A percentile compares a stretch with the other conserved stretches of the same genome.
Conservation (phyloP, 179 eudicot species). For the Carnegiea gigantea region DNA sequence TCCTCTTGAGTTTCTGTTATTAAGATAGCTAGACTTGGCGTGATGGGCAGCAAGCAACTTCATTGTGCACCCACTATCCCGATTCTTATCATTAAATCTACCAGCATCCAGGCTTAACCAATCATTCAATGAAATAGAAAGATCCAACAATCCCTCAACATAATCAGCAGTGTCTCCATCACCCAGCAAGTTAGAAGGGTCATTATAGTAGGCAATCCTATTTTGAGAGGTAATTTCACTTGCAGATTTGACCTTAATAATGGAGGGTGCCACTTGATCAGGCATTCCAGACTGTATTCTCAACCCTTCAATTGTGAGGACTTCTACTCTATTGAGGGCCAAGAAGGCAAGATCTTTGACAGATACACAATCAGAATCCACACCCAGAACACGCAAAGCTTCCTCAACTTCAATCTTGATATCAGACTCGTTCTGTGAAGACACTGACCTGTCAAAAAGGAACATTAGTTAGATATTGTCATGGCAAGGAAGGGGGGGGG, state of each 20-base stretch:
- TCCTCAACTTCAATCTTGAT: constrained; percentile 27
- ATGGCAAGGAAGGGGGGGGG: not conserved
- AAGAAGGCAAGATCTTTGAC: constrained; percentile 43
- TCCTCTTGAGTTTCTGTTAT: constrained; percentile 7
- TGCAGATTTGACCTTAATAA: constrained; percentile 39
- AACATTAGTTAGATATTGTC: constrained; percentile 13
- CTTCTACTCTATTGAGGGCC: constrained; percentile 54
- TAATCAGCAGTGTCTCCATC: constrained; percentile 19
- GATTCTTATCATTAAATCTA: constrained; percentile 24
- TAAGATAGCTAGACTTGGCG: constrained; percentile 21
- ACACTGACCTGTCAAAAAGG: constrained; percentile 32
- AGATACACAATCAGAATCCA: constrained; percentile 37
- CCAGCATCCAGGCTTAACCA: constrained; percentile 61
- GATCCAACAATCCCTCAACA: constrained; percentile 39
- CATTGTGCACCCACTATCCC: constrained; percentile 24
- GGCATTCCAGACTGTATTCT: constrained; percentile 61
- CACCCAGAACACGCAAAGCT: constrained; percentile 9
- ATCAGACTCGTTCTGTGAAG: constrained; percentile 30
- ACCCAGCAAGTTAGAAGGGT: constrained; percentile 7
- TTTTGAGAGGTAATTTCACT: constrained; percentile 16
- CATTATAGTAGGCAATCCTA: constrained; percentile 11
- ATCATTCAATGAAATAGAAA: constrained; percentile 52
- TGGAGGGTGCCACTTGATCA: constrained; percentile 53
- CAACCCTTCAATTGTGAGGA: constrained; percentile 61
- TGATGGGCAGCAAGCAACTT: constrained; percentile 44